Evolutionary conservation across 2,329 filamentous ascomycete species (phyloP), one percentile per base, ranked within the genome.

Genomic region (Claviceps quebecensis): DNA sequence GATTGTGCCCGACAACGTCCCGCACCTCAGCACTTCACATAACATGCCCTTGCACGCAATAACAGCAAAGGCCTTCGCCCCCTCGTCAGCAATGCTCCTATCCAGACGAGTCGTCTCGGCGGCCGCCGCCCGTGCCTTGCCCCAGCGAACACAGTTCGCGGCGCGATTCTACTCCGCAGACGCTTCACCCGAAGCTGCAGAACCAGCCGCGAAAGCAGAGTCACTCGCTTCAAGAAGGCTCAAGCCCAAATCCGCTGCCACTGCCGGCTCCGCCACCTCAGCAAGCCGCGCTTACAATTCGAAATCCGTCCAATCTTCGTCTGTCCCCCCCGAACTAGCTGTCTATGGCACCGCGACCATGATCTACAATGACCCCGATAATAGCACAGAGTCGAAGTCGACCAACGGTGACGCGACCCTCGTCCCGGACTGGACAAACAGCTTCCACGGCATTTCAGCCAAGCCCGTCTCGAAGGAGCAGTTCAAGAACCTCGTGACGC

Each of bases 361-460:
- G 47, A 49, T 51, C 48, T 49, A 52, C 55, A 48, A 48, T 47
- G 14, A 34, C 29, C 29, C 29, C 29, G 29, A 34, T 11, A 34
- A 34, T 11, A 34, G 29, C 29, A 34, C 9, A 34, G 29, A 34
- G 29, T 34, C 29, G 29, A 11, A 11, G 29, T 34, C 51, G 4
- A 16, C 19, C 57, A 19, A 53, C 47, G 44, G 48, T 5, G n/a
- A 13, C 26, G 26, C 46, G 29, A 11, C 49, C 44, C 37, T 53
- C 23, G 45, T 29, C 46, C 22, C 80, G 54, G 84, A 95, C 74
- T 95, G 90, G 90, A 80, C 84, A 19, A 81, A 77, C 47, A 94
- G 87, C 14, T 95, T 84, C 72, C 82, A 91, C 66, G 87, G 87
- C 13, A 78, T 95, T 17, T 84, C 83, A 38, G 74, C 76, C 0